Base-by-base conservation (phyloP, 2,329 filamentous ascomycete species). In the Albifimbria verrucaria region DNA sequence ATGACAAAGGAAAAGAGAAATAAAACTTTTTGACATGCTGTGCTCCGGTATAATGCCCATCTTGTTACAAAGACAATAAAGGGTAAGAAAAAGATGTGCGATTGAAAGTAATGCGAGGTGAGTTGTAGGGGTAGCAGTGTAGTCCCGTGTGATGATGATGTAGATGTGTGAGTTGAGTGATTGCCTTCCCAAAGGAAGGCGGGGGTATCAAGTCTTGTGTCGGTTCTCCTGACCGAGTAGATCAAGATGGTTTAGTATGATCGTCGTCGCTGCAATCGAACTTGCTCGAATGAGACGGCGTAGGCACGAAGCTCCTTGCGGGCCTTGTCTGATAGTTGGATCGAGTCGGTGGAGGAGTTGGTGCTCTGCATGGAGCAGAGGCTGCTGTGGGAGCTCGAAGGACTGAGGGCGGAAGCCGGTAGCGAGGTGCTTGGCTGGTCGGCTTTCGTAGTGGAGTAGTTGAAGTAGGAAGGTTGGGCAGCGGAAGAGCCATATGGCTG, bases 261-360 rank as follows among this genome's bases (percentile, higher is more conserved):
- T 74, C 85, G 72, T 64, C 81, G 73, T 60, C 81, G 79, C 63
- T 82, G 79, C 51, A 77, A 67, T 56, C 89, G 82, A 53, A 88
- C 86, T 60, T 92, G 89, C 71, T 97, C 92, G 68, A 97, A 96
- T 2, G 89, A 91, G 66, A 88, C 89, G 60, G 90, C 89, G 71
- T 97, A 97, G 60, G 88, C 87, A 66, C 87, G 85, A 32, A 97
- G 82, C 69, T 96, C 91, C 70, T 83, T 86, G 63, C 85, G 85
- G 24, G 89, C 87, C 70, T 89, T 88, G 59, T 89, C 86, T 3
- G 91, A 92, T 58, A 96, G 77, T 47, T 81, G 77, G 43, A 69
- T 70, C 21, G 73, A 69, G 53, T 84, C 82, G 61, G 78, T 77
- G 49, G 70, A 70, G 53, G 81, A 82, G 23, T 79, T 71, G 50